These are phyloP conservation scores for Suhomyces terraborum DNA, from an alignment of 1,139 yeast species.

Conservation along the genomic window DNA sequence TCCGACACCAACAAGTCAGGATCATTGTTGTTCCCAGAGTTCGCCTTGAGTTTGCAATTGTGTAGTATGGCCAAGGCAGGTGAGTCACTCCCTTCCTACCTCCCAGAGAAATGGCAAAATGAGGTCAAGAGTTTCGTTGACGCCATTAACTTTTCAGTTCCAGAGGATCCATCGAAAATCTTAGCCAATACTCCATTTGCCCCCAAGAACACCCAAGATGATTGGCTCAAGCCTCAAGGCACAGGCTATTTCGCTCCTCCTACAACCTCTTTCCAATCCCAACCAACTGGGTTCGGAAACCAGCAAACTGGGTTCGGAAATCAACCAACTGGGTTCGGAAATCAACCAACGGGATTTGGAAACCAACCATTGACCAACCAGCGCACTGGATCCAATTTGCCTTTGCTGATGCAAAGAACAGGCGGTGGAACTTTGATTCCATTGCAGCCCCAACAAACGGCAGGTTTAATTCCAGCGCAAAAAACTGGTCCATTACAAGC, in stretches of 20 bases:
- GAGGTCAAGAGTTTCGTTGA: slow-evolving; percentile 89
- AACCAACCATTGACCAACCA: slow-evolving; percentile 18
- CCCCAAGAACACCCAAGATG: slow-evolving; percentile 25
- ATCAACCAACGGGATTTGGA: slow-evolving; percentile 44
- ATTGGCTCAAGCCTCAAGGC: slow-evolving; percentile 34
- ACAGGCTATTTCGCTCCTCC: slow-evolving; percentile 24
- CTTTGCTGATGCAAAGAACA: slow-evolving; percentile 41
- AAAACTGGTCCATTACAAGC: slow-evolving; percentile 31
- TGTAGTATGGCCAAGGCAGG: slow-evolving; percentile 81
- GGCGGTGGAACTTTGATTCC: slow-evolving; percentile 49
- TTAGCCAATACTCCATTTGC: slow-evolving; percentile 53
- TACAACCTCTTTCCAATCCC: slow-evolving; percentile 34
- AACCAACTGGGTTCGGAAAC: slow-evolving; percentile 39
- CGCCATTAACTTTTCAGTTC: slow-evolving; percentile 78
- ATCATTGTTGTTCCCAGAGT: slow-evolving; percentile 85
- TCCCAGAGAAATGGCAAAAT: slow-evolving; percentile 73
- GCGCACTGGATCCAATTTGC: slow-evolving; percentile 24
- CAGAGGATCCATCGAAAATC: slow-evolving; percentile 53
- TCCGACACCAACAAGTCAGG: slow-evolving; percentile 90
- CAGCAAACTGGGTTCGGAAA: no score
- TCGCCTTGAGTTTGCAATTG: slow-evolving; percentile 88
- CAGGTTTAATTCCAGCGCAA: slow-evolving; percentile 49
- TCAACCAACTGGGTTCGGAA: no score
- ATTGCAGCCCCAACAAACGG: slow-evolving; percentile 51
- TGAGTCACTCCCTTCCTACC: slow-evolving; percentile 66